Base-by-base conservation (phyloP, 148 eudicot species). In the Silene uniflora region DNA sequence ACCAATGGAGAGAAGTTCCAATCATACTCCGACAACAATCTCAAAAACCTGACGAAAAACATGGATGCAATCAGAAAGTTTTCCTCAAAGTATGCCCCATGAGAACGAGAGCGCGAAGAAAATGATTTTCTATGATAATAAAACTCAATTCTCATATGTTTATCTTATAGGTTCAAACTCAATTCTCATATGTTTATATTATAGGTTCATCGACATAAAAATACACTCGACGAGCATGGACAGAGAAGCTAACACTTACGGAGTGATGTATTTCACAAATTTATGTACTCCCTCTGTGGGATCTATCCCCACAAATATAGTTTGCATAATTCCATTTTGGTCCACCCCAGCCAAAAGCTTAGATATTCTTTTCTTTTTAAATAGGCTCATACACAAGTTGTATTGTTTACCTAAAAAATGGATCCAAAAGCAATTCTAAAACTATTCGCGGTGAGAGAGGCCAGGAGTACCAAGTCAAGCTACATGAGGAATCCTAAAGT, bases 1-100 rank as follows among this genome's bases (percentile, higher is more conserved):
- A 89, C 69, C 82, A 95, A 73, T 22, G 99, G 86, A 83, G 86
- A 87, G 76, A 92, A 88, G 70, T 79, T 86, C 99, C 97, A 95
- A 68, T 92, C 94, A 68, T 88, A 89, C 74, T 88, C 96, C 18
- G 92, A 84, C 55, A 95, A 77, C 76, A 95, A 84, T 69, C 96
- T 83, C 78, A 95, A 82, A 79, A 95, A 95, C 87, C 99, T 95
- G 88, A 64, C 63, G 75, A 75, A 58, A 49, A 46, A 46, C 23
- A 56, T 17, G 49, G 7, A 32, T 18, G 27, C 25, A 61, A 69
- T 24, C 49, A 63, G 73, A 66, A 66, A 66, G 17, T 29, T 62
- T 3, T 62, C 13, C 42, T 8, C 66, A 8, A 23, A 62, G 12
- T 22, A 24, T 62, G 32, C 10, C 12, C 64, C 61, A 56, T n/a